Conservation (phyloP, 148 eudicot genomes). For the Rhododendron griersonianum region DNA sequence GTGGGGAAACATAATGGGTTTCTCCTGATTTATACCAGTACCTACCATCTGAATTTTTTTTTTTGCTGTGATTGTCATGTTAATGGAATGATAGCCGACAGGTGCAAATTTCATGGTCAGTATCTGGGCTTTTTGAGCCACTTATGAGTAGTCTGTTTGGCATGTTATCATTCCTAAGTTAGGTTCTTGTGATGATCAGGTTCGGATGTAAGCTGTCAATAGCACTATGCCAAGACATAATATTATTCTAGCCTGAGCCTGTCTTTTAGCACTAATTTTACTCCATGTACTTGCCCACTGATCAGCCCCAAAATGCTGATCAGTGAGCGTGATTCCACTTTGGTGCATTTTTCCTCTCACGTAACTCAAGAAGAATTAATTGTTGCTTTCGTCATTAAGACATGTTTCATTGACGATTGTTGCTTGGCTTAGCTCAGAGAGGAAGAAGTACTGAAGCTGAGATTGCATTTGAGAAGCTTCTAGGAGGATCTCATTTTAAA, state of each 20-base stretch:
- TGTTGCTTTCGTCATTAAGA: background rate
- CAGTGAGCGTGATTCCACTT: background rate
- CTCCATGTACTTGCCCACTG: background rate
- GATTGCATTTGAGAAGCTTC: slow-evolving; percentile 67
- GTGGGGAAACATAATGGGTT: background rate
- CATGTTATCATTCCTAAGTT: background rate
- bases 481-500: slow-evolving; percentile 65
- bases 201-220: background rate
- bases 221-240: background rate
- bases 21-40: background rate
- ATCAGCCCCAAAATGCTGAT: background rate
- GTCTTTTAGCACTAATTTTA: background rate
- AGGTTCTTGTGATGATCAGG: background rate
- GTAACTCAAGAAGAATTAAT: background rate
- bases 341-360: background rate
- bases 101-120: background rate
- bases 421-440: slow-evolving; percentile 36
- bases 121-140: background rate
- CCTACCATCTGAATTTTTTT: too few species aligned
- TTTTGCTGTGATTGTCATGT: background rate
- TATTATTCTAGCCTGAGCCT: background rate
- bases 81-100: background rate
- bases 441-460: slow-evolving; percentile 83
- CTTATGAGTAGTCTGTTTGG: background rate
- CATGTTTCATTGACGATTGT: slow-evolving; percentile 13